Evolutionary conservation across 1,284 basidiomycete species (phyloP).

Genomic region (Sanghuangporus weigelae): DNA sequence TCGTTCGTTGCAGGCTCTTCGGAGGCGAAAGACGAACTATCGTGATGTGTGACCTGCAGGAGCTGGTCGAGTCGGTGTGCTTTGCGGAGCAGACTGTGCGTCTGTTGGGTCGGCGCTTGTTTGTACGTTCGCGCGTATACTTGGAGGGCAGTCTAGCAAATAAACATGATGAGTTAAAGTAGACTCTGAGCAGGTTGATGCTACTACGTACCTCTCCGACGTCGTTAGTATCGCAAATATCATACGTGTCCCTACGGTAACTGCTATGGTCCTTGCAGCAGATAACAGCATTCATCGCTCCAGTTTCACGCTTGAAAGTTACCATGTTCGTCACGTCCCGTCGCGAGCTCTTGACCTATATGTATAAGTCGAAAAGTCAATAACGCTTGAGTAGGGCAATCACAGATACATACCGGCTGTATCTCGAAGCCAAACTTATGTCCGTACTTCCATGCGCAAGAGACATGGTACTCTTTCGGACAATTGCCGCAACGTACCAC

Average conservation of each 20-base stretch:
- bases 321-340: slow-evolving; percentile 60
- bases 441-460: slow-evolving; percentile 84
- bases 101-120: slow-evolving; percentile 60
- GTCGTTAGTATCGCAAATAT: slow-evolving; percentile 82
- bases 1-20: slow-evolving; percentile 10
- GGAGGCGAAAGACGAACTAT: slow-evolving; percentile 14
- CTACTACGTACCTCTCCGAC: slow-evolving; percentile 57
- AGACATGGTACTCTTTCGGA: slow-evolving; percentile 74
- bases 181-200: slow-evolving; percentile 1
- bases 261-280: slow-evolving; percentile 81
- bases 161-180: neutral
- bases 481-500: slow-evolving; percentile 85
- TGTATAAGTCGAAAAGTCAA: neutral
- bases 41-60: slow-evolving; percentile 30
- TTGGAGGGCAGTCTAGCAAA: slow-evolving; percentile 73
- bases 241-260: slow-evolving; percentile 63
- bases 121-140: slow-evolving; percentile 83
- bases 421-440: slow-evolving; percentile 90
- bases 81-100: slow-evolving; percentile 82
- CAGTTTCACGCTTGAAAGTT: slow-evolving; percentile 84
- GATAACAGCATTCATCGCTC: slow-evolving; percentile 76
- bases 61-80: slow-evolving; percentile 75
- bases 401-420: slow-evolving; percentile 54
- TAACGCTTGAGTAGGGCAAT: slow-evolving; percentile 8
- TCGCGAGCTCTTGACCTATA: slow-evolving; percentile 68